phyloP scores from a whole-genome alignment of 148 eudicot genomes.

The Spergularia marina region DNA sequence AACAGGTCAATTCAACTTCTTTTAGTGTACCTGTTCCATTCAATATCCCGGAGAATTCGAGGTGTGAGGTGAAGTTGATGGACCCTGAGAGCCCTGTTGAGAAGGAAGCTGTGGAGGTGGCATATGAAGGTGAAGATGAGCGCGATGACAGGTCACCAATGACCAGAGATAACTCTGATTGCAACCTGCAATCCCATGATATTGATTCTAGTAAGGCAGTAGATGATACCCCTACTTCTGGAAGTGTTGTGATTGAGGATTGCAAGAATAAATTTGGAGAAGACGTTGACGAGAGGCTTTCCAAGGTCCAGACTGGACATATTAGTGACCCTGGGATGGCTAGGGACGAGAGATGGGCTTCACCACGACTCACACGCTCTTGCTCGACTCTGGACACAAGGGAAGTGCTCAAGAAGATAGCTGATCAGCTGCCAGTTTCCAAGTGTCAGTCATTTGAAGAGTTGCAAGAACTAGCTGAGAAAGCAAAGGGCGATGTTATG shows the following conservation, averaged over 20 bases:
- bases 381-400: constrained; percentile 71
- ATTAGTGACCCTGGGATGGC: constrained; percentile 76
- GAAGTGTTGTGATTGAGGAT: constrained; percentile 2
- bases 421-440: constrained; percentile 43
- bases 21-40: constrained; percentile 45
- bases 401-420: constrained; percentile 48
- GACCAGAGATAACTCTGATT: constrained; percentile 54
- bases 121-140: constrained; percentile 93
- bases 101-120: constrained; percentile 47
- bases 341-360: constrained; percentile 48
- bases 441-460: constrained; percentile 62
- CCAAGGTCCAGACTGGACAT: constrained; percentile 47
- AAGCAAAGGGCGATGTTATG: constrained; percentile 28
- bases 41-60: constrained; percentile 38
- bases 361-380: constrained; percentile 72
- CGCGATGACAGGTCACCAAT: constrained; percentile 46
- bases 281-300: constrained; percentile 29
- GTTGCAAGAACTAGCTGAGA: constrained; percentile 51
- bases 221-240: constrained; percentile 17
- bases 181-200: constrained; percentile 37
- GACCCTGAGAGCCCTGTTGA: constrained; percentile 46
- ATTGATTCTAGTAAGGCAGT: constrained; percentile 19
- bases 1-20: constrained; percentile 35
- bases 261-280: constrained; percentile 29
- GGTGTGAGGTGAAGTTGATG: constrained; percentile 51